Evolutionary conservation across 2,329 filamentous ascomycete genomes (phyloP), one percentile per base, ranked within the genome.

Genomic region (Xylariaceae sp.): DNA sequence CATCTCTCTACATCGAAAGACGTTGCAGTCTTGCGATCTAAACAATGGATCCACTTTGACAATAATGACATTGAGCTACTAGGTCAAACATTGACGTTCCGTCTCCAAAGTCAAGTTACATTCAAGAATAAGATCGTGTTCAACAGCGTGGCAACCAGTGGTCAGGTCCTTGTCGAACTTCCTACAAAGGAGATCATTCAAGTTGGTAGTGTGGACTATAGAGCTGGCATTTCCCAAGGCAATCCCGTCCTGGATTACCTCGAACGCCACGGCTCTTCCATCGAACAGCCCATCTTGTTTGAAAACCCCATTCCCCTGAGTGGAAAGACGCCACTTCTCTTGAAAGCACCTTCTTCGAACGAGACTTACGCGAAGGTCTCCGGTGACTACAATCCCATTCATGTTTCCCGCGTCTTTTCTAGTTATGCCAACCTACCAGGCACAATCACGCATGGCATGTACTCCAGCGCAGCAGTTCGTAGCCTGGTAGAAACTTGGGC

Each of bases 361-460:
- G 94, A 99, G 78, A 96, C 89, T 32, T 99, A 99, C 68, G 95
- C 94, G 59, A 89, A 91, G 62, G 94, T 99, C 19, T 99, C 95
- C 50, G 94, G 94, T 46, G 94, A 99, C 71, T 99, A 91, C 81
- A 99, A 99, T 74, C 94, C 94, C 29, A 99, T 99, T 60, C 94
- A 99, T 78, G 94, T 99, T 44, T 96, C 94, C 9, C 88, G 94
- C 54, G 90, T 96, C 53, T 99, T 99, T 75, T 89, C 94, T 34
- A 90, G 85, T 74, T 99, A 97, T 67, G 95, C 94, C 70, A 94
- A 91, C 71, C 80, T 99, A 12, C 91, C 91, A 1, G 95, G 94
- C 48, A 99, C 94, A 44, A 99, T 99, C 68, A 99, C 94, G 1
- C 94, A 99, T 70, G 94, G 94, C 70, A 99, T 99, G 94, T 99